Evolutionary conservation across 768 basidiomycete genomes (phyloP).

Genomic region (Galerina marginata): DNA sequence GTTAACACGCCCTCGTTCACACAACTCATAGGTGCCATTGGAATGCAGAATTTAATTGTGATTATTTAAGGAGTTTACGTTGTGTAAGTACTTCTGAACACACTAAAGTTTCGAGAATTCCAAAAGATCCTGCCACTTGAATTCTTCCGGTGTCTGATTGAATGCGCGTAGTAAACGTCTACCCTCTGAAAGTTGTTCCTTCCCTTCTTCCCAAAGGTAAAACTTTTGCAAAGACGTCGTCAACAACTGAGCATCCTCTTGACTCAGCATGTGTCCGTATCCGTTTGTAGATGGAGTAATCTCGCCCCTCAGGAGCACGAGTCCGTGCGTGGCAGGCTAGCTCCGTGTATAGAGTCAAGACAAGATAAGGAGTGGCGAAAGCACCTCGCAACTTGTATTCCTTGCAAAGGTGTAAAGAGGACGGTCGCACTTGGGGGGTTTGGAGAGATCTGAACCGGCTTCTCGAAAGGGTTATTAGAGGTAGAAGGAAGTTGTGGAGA

Average conservation of each 20-base stretch:
- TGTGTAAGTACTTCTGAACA: neutral
- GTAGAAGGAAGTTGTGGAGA: conserved; percentile 63
- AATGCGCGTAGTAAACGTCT: conserved; percentile 67
- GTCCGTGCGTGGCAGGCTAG: conserved; percentile 76
- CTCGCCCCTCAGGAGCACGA: conserved; percentile 91
- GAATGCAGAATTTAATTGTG: neutral
- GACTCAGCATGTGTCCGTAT: conserved; percentile 65
- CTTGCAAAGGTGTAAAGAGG: conserved; percentile 90
- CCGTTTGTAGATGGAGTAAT: conserved; percentile 71
- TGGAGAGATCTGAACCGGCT: conserved; percentile 31
- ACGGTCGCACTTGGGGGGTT: conserved; percentile 73
- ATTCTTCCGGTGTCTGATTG: conserved; percentile 78
- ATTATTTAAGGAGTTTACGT: neutral
- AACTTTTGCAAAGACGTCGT: conserved; percentile 84
- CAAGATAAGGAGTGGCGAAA: conserved; percentile 91
- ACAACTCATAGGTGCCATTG: neutral
- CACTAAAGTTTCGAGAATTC: conserved; percentile 43
- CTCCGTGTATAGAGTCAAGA: conserved; percentile 92
- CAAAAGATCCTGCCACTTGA: conserved; percentile 83
- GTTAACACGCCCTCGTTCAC: conserved; percentile 31
- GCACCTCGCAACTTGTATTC: conserved; percentile 88
- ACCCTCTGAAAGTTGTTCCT: conserved; percentile 37
- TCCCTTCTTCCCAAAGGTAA: conserved; percentile 66
- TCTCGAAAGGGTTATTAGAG: conserved; percentile 51
- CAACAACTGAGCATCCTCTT: conserved; percentile 85